A percentile compares a stretch with the other conserved stretches of the same genome.
Conservation (phyloP, 2,329 filamentous ascomycete genomes). For the Helotiales sp. region DNA sequence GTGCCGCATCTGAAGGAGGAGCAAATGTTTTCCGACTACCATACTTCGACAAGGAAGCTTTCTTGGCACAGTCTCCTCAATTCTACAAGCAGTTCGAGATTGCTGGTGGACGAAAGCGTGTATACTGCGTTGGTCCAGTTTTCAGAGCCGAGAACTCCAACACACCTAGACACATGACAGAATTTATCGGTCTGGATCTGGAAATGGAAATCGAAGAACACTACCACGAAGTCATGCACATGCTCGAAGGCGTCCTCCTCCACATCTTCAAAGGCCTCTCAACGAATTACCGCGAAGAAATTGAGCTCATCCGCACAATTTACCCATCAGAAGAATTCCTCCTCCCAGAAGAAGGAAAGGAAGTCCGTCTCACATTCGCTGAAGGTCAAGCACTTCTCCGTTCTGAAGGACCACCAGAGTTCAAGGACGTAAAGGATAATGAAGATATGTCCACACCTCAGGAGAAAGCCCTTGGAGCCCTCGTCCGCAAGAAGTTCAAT, state of each 20-base stretch:
- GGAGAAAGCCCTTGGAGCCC: conserved; percentile 83
- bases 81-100: conserved; percentile 90
- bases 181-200: conserved; percentile 86
- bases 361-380: conserved; percentile 74
- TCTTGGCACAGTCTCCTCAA: conserved; percentile 77
- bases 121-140: conserved; percentile 77
- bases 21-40: conserved; percentile 86
- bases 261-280: conserved; percentile 77
- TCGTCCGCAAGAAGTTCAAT: conserved; percentile 85
- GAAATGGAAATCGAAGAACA: conserved; percentile 84
- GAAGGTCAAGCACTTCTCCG: conserved; percentile 77
- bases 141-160: conserved; percentile 87
- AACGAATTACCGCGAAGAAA: conserved; percentile 63
- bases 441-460: conserved; percentile 81
- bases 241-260: conserved; percentile 73
- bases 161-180: conserved; percentile 81
- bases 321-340: conserved; percentile 80
- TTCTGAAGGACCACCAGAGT: conserved; percentile 69
- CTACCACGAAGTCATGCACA: conserved; percentile 72
- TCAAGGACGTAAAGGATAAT: conserved; percentile 67
- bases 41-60: conserved; percentile 86
- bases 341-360: conserved; percentile 71
- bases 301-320: conserved; percentile 68
- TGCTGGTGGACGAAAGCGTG: conserved; percentile 73
- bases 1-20: conserved; percentile 88